Evolutionary conservation across 768 basidiomycete species (phyloP), one percentile per base, ranked within the genome.

Genomic region (Pluteus cervinus): DNA sequence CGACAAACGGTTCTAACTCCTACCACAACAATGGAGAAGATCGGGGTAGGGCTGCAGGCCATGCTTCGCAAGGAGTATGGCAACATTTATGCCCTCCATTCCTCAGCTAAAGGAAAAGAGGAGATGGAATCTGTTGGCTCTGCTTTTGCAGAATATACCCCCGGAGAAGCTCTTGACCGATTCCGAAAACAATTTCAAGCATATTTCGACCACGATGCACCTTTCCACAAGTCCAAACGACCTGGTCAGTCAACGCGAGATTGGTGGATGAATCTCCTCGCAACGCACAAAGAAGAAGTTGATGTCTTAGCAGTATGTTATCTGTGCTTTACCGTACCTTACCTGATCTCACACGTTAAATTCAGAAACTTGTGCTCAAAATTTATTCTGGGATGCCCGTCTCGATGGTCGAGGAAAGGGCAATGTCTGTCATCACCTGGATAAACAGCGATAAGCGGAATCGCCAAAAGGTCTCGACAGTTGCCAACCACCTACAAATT

Each of bases 331-430:
- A 24, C 33, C 14, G 12, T 29, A 21, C n/a, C n/a, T n/a, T n/a
- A n/a, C n/a, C n/a, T n/a, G n/a, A n/a, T 15, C 36, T 16, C 2
- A 29, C 1, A 21, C 20, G 5, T n/a, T 25, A 34, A 14, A 16
- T 18, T 4, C 24, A 65, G 63, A 53, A 51, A 23, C 39, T 59
- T 18, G 58, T 55, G 2, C 45, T 61, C 29, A 62, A 62, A 33
- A 42, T 66, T 1, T 60, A 48, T 37, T 56, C 60, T 0, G 48
- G 54, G 3, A 42, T 56, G 22, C 57, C 62, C 4, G 55, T 58
- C 42, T 63, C 62, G 3, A 66, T 66, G 61, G 60, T 58, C 9
- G 63, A 65, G 40, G 61, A 66, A 39, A 48, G 57, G 7, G 60
- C 63, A 0, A 53, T 57, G 47, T 64, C 63, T 2, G 49, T 45